phyloP scores from a whole-genome alignment of 2,329 filamentous ascomycete genomes.

The Exophiala viscosa region DNA sequence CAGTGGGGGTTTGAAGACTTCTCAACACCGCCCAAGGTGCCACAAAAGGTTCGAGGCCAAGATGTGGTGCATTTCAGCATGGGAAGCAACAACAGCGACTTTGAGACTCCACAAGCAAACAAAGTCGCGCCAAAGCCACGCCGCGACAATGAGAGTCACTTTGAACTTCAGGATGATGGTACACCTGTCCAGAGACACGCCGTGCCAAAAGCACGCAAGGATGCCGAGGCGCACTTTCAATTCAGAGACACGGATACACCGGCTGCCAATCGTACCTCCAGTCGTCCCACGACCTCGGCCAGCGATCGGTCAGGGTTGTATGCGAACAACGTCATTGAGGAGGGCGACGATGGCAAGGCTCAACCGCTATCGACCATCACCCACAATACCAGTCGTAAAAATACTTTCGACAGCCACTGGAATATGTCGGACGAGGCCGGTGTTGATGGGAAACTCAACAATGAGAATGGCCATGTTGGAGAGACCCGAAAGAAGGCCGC shows the following conservation, averaged over 20 bases:
- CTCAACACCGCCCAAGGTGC: constrained; percentile 72
- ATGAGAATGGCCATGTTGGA: constrained; percentile 45
- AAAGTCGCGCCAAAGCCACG: constrained; percentile 54
- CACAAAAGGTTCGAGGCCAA: constrained; percentile 60
- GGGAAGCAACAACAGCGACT: constrained; percentile 61
- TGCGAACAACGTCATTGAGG: constrained; percentile 69
- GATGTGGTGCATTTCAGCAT: constrained; percentile 73
- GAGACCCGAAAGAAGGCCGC: constrained; percentile 65
- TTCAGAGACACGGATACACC: constrained; percentile 62
- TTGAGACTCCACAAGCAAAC: constrained; percentile 32
- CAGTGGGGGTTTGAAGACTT: constrained; percentile 92
- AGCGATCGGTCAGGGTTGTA: constrained; percentile 64
- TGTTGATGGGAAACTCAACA: constrained; percentile 39
- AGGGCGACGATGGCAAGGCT: constrained; percentile 48
- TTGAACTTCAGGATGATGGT: constrained; percentile 72
- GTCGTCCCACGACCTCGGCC: constrained; percentile 30
- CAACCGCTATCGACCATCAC: constrained; percentile 62
- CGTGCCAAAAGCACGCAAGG: constrained; percentile 61
- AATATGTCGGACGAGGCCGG: constrained; percentile 67
- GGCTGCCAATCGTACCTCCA: constrained; percentile 39
- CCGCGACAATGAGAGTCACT: constrained; percentile 76
- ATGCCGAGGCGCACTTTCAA: constrained; percentile 79
- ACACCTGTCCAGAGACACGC: constrained; percentile 25
- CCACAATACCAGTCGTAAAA: constrained; percentile 68
- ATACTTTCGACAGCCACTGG: constrained; percentile 77